Base-by-base conservation (phyloP, 2,329 filamentous ascomycete genomes). In the Alternaria infectoria region DNA sequence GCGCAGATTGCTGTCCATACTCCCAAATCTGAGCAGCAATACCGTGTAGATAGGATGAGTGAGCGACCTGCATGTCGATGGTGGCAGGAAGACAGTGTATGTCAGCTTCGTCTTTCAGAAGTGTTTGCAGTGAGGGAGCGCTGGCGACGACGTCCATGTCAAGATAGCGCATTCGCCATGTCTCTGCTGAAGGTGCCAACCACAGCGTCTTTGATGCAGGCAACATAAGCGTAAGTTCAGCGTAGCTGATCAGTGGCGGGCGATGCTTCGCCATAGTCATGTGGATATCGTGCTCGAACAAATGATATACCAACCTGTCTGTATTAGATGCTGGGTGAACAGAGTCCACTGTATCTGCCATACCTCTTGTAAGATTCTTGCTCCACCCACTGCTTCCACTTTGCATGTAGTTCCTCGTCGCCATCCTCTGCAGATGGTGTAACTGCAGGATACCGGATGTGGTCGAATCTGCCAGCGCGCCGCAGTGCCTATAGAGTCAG, bases 331-430 rank as follows among this genome's bases (percentile, higher is more conserved):
- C 36, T 40, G 36, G 36, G 36, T 40, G 11, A 40, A 40, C 0
- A 40, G 36, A 17, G 9, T 40, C 36, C 1, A 17, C 36, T 17
- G 36, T 40, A 15, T 17, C 36, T 40, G n/a, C 1, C 15, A 40
- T 40, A 40, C 36, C 36, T 40, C 23, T 91, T 91, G 81, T 88
- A 90, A 6, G 87, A 88, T 72, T 92, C 89, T 55, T 85, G 81
- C 56, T 87, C 84, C 19, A 86, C 83, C 89, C 89, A 92, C 19
- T 77, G 76, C 61, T 79, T 83, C 90, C 90, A 92, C 69, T 91
- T 91, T 11, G 82, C 78, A 61, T 90, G 83, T 0, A 92, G 78
- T 5, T 80, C 78, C 19, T 87, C 80, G 2, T 4, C 81, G 78
- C 19, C 56, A 21, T 50, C 32, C 10, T 51, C 32, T 3, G 46